Base-by-base conservation (phyloP, 345 rosid species). In the Hibiscus mutabilis region DNA sequence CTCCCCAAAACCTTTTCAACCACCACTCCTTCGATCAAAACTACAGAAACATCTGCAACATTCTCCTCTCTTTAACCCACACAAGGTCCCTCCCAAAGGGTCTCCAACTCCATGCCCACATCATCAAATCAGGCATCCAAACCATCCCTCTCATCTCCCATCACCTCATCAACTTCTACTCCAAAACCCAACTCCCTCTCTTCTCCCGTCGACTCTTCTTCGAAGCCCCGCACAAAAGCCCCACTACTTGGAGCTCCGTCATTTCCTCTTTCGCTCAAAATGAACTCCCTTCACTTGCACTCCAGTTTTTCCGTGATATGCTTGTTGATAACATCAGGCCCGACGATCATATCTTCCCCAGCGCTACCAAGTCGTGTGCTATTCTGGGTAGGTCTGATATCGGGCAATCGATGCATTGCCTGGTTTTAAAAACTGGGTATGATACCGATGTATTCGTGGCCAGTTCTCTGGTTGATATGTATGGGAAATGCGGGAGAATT, bases 241-340 rank as follows among this genome's bases (percentile, higher is more conserved):
- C 86, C 78, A 91, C 96, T 4, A 91, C 97, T 52, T 93, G 97
- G 98, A 93, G 98, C 78, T 93, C 98, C 0, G 73, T 91, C 15
- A 88, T 93, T 46, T 89, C 98, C 58, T 83, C 91, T 6, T 88
- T 89, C 60, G 87, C 91, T 0, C 97, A 91, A 77, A 93, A 93
- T 76, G 97, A 91, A 77, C 86, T 82, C 4, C 98, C 98, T 19
- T 82, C 70, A 63, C 84, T 86, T 35, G 88, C 98, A 47, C 69
- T 91, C 13, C 84, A 86, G 63, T 89, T 82, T 80, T 92, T 93
- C 59, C 81, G 85, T 47, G 77, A 72, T 63, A 86, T 91, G 96
- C 74, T 89, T 65, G 70, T 67, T 21, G 75, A 70, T 7, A 44
- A 76, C 65, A 19, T 83, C 44, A 74, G 66, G 10, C 97, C 97